These are phyloP conservation scores for Citrus hindsii DNA, from an alignment of 345 rosid species.

Conservation along the genomic window DNA sequence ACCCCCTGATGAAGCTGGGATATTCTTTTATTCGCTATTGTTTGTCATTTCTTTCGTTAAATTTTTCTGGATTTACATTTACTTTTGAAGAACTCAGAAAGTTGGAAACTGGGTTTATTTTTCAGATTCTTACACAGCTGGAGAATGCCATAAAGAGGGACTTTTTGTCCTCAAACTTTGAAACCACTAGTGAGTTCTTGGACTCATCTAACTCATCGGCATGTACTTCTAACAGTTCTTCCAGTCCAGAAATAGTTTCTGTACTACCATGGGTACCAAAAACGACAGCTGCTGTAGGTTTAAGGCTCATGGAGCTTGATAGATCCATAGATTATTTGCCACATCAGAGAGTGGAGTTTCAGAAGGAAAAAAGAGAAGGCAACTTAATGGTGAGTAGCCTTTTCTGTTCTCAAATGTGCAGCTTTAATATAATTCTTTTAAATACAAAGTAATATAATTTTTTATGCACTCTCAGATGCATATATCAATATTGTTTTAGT, in stretches of 20 bases:
- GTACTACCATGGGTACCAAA: conserved; percentile 79
- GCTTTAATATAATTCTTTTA: background rate
- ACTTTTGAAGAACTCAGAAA: background rate
- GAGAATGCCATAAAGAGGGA: conserved; percentile 63
- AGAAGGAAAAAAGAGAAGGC: conserved; percentile 40
- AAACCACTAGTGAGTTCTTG: conserved; percentile 65
- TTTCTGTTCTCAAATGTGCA: background rate
- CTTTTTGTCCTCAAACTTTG: conserved; percentile 55
- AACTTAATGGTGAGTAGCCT: conserved; percentile 45
- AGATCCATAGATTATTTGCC: conserved; percentile 45
- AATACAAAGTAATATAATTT: background rate
- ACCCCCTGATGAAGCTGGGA: background rate
- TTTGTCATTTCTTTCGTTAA: background rate
- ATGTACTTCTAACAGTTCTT: conserved; percentile 15
- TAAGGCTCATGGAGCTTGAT: conserved; percentile 69
- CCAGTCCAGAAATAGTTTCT: conserved; percentile 21
- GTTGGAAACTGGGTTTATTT: background rate
- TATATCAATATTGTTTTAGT: background rate
- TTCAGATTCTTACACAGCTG: conserved; percentile 57
- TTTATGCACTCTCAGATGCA: background rate
- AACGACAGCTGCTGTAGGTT: conserved; percentile 69
- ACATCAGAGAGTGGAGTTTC: conserved; percentile 42
- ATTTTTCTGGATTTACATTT: background rate
- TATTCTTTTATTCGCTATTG: background rate
- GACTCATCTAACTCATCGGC: conserved; percentile 18